Conservation (phyloP, 495 filamentous ascomycete genomes). For the Xylaria bambusicola region DNA sequence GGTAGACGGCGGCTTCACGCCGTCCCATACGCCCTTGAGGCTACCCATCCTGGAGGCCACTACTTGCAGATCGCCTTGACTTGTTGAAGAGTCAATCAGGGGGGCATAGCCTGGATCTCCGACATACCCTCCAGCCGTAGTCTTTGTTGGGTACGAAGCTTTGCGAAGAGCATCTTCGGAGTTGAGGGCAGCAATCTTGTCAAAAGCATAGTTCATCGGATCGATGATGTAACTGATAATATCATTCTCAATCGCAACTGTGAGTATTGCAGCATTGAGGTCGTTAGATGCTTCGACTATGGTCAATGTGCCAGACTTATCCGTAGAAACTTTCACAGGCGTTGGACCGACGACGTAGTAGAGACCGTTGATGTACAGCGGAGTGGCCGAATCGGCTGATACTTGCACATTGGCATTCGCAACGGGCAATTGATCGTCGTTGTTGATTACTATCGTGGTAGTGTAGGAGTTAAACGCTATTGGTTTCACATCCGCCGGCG, state of each 20-base stretch:
- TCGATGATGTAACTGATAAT: conserved; percentile 8
- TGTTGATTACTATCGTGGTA: conserved; percentile 11
- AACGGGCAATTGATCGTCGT: neutral
- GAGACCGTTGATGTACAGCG: conserved; percentile 12
- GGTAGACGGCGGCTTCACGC: conserved; percentile 4
- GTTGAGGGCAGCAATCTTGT: conserved; percentile 10
- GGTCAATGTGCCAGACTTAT: conserved; percentile 2
- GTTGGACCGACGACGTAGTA: conserved; percentile 7
- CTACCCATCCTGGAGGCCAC: neutral
- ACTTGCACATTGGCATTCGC: neutral
- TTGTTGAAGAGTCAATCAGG: neutral
- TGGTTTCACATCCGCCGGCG: neutral
- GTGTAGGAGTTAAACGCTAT: conserved; percentile 12
- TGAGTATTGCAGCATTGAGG: neutral
- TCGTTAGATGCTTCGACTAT: conserved; percentile 6
- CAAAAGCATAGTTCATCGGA: conserved; percentile 12
- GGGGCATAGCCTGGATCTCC: neutral
- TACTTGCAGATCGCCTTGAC: neutral
- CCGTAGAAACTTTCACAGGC: neutral
- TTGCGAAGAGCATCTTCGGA: neutral
- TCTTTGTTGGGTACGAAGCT: conserved; percentile 2
- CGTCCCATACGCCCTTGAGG: conserved; percentile 2
- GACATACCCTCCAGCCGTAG: conserved; percentile 5
- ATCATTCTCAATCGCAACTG: conserved; percentile 8
- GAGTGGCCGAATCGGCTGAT: neutral